A percentile compares a stretch with the other conserved stretches of the same genome.
These are phyloP conservation scores for Royoungia palumana DNA, from an alignment of 768 basidiomycete genomes.

Conservation along the genomic window DNA sequence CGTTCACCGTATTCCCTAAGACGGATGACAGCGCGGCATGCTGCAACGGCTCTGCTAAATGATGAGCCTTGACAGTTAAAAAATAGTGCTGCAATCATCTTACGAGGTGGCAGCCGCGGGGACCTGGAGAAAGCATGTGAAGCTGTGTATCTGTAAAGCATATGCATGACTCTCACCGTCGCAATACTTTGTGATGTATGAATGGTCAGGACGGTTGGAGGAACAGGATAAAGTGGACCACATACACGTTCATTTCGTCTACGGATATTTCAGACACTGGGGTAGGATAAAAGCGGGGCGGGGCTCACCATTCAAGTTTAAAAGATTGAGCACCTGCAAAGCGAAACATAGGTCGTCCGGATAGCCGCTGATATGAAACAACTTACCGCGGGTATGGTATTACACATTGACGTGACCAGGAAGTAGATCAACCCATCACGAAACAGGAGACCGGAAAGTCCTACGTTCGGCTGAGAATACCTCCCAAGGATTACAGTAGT, in stretches of 20 bases:
- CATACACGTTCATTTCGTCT: constrained; percentile 30
- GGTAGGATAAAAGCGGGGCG: neutral
- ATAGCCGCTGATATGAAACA: neutral
- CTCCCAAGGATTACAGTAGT: constrained; percentile 52
- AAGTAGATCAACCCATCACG: constrained; percentile 74
- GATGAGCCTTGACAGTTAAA: constrained; percentile 5
- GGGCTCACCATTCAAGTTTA: constrained; percentile 25
- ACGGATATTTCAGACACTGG: neutral
- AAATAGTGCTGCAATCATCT: neutral
- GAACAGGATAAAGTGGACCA: neutral
- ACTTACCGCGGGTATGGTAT: constrained; percentile 64
- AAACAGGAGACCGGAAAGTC: constrained; percentile 66
- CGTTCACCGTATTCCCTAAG: constrained; percentile 51
- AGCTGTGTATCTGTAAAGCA: neutral
- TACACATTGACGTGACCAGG: constrained; percentile 59
- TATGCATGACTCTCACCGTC: constrained; percentile 12
- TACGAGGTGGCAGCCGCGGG: constrained; percentile 68
- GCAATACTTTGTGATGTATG: constrained; percentile 14
- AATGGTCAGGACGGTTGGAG: constrained; percentile 3
- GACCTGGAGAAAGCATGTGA: constrained; percentile 35
- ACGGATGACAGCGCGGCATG: constrained; percentile 65
- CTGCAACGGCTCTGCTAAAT: constrained; percentile 36
- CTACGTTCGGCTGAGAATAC: constrained; percentile 44
- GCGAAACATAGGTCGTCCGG: neutral
- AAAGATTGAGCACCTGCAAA: constrained; percentile 23